Evolutionary conservation across 2,329 filamentous ascomycete genomes (phyloP), one percentile per base, ranked within the genome.

Genomic region (Pseudogymnoascus sp.): DNA sequence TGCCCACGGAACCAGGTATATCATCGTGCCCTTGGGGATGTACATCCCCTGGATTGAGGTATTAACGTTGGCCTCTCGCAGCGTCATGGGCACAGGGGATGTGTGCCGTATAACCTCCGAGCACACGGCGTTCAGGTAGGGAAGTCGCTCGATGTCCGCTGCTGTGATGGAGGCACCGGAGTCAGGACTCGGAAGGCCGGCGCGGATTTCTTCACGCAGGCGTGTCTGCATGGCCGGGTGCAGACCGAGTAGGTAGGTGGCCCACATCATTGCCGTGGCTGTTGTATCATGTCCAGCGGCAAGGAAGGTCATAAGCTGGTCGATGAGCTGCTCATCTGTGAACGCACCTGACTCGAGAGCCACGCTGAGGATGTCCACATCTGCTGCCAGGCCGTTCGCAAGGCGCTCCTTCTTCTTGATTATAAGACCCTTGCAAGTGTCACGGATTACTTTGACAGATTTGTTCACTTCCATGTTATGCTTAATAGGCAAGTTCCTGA

Each of bases 261-360:
- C 82, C 88, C 89, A 93, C n/a, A 86, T 88, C 70, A 94, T 78
- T 16, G 89, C 81, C 1, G 85, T 81, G 1, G 90, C 84, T 0
- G 89, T 92, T 1, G 90, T 93, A 74, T 93, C 89, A 72, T 93
- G 90, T 20, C 87, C 87, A 0, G 91, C 91, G 0, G 87, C 88
- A 4, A 95, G 81, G 76, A 95, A 94, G 0, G 90, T 95, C 89
- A 95, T 94, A 70, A 94, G 82, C 74, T 96, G 91, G 71, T 94
- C 88, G 35, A 91, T 83, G n/a, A 96, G 81, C 63, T 90, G 85
- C 57, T 91, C 88, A 64, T 94, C 89, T 11, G 76, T 81, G 74
- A 95, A 94, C 5, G 79, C 84, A 54, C 88, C 89, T 38, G 85
- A 90, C 70, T 87, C 82, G 57, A 96, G 77, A 14, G 91, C 91